Conservation (phyloP, 2,329 filamentous ascomycete species). For the Botryotinia convoluta region DNA sequence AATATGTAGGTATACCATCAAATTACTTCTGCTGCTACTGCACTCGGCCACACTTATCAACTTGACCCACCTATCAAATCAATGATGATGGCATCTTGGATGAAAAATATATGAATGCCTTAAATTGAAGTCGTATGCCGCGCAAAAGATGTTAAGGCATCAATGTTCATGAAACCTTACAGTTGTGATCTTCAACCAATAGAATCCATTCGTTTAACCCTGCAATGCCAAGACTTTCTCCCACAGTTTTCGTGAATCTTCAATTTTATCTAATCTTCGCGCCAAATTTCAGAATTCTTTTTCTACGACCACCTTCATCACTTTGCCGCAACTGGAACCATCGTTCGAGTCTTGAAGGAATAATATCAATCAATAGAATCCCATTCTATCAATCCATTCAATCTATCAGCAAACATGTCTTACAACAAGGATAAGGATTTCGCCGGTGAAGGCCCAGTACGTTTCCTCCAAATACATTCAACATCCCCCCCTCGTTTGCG, state of each 20-base stretch:
- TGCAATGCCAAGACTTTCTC: conserved; percentile 25
- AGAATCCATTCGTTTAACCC: conserved; percentile 23
- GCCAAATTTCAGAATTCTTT: background rate
- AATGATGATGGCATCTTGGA: conserved; percentile 5
- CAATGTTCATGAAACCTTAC: background rate
- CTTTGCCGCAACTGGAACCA: conserved; percentile 66
- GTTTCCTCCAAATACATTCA: conserved; percentile 41
- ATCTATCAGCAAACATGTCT: conserved; percentile 64
- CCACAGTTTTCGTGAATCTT: conserved; percentile 23
- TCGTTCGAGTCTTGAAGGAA: conserved; percentile 80
- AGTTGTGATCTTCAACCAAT: conserved; percentile 16
- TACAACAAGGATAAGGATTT: conserved; percentile 96
- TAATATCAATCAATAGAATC: conserved; percentile 37
- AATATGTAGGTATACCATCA: background rate
- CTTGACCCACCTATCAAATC: conserved; percentile 8
- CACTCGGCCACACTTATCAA: background rate
- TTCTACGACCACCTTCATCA: conserved; percentile 59
- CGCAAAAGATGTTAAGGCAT: background rate
- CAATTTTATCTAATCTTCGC: conserved; percentile 5
- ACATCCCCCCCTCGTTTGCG: background rate
- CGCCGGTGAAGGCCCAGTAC: conserved; percentile 77
- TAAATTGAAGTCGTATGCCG: background rate
- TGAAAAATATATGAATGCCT: background rate
- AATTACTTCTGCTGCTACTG: background rate
- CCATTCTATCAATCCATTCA: conserved; percentile 14